phyloP scores from a whole-genome alignment of 2,329 filamentous ascomycete genomes.

The Passalora sequoiae region DNA sequence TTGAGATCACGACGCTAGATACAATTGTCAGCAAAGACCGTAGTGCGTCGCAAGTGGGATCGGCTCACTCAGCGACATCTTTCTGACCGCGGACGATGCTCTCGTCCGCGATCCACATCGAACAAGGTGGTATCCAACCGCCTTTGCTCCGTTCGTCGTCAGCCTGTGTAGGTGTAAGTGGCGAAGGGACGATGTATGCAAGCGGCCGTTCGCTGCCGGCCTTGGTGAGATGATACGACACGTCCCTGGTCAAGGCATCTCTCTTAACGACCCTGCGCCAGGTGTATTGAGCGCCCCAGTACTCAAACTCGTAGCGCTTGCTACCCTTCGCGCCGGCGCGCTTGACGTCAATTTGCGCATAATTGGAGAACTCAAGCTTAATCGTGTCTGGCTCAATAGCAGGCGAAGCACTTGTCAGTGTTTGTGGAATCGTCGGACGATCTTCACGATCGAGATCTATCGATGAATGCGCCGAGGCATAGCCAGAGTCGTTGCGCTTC shows the following conservation, averaged over 20 bases:
- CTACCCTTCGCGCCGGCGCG: conserved; percentile 60
- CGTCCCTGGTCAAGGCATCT: conserved; percentile 57
- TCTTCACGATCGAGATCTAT: conserved; percentile 39
- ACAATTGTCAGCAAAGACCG: conserved; percentile 6
- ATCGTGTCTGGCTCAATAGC: conserved; percentile 55
- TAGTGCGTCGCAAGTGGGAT: conserved; percentile 20
- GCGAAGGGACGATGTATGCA: conserved; percentile 80
- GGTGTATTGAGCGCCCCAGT: conserved; percentile 80
- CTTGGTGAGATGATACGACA: conserved; percentile 76
- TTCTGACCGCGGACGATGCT: conserved; percentile 63
- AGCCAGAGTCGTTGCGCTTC: conserved; percentile 56
- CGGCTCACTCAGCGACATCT: conserved; percentile 80
- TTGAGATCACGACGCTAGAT: conserved; percentile 76
- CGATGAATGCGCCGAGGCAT: conserved; percentile 38
- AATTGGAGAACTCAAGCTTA: conserved; percentile 94
- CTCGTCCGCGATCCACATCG: conserved; percentile 81
- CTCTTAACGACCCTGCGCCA: conserved; percentile 74
- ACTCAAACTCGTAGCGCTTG: conserved; percentile 85
- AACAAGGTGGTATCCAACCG: conserved; percentile 85
- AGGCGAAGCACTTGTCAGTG: conserved; percentile 9
- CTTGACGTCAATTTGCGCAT: conserved; percentile 81
- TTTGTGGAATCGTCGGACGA: conserved; percentile 45
- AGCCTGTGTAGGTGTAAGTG: conserved; percentile 64
- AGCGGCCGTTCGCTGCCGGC: conserved; percentile 60
- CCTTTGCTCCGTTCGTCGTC: conserved; percentile 69